Evolutionary conservation across 192 early-diverging fungal species (phyloP).

Genomic region (Rhizoclosmatium globosum): DNA sequence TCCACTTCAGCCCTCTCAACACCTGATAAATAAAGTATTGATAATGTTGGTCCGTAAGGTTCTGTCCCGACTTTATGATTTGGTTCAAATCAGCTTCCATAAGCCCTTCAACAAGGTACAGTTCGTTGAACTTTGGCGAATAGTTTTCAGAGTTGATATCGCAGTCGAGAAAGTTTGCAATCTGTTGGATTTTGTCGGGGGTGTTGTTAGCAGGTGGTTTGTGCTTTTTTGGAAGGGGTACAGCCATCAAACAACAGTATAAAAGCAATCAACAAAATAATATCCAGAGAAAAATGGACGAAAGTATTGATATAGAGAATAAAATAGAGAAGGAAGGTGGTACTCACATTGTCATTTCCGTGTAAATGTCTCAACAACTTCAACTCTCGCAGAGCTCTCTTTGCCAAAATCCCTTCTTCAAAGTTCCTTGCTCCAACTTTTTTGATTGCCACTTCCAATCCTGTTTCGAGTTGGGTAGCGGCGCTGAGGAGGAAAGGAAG

Average conservation of each 20-base stretch:
- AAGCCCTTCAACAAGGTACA: conserved; percentile 74
- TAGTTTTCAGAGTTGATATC: conserved; percentile 73
- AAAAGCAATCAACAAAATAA: too few species aligned
- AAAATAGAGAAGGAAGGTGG: too few species aligned
- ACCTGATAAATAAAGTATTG: conserved; percentile 94
- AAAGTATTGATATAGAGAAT: too few species aligned
- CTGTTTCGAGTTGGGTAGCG: conserved; percentile 82
- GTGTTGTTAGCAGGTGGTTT: background rate
- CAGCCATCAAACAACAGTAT: too few species aligned
- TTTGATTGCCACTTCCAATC: conserved; percentile 92
- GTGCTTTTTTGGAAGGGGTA: too few species aligned
- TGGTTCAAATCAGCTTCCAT: conserved; percentile 93
- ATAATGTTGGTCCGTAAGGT: conserved; percentile 84
- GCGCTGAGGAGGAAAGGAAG: conserved; percentile 61
- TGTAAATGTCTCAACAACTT: conserved; percentile 92
- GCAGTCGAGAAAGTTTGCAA: conserved; percentile 69
- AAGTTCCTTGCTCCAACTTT: conserved; percentile 82
- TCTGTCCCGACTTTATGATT: conserved; percentile 84
- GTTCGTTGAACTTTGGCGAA: conserved; percentile 58
- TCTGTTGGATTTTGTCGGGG: conserved; percentile 39
- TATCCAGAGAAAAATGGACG: too few species aligned
- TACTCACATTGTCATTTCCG: conserved; percentile 87
- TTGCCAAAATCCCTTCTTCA: conserved; percentile 86
- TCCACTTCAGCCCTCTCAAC: conserved; percentile 88
- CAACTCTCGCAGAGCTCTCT: conserved; percentile 89